A percentile compares a stretch with the other conserved stretches of the same genome.
phyloP scores from a whole-genome alignment of 108 stramenopile genomes.

The Cyclotella cryptica region DNA sequence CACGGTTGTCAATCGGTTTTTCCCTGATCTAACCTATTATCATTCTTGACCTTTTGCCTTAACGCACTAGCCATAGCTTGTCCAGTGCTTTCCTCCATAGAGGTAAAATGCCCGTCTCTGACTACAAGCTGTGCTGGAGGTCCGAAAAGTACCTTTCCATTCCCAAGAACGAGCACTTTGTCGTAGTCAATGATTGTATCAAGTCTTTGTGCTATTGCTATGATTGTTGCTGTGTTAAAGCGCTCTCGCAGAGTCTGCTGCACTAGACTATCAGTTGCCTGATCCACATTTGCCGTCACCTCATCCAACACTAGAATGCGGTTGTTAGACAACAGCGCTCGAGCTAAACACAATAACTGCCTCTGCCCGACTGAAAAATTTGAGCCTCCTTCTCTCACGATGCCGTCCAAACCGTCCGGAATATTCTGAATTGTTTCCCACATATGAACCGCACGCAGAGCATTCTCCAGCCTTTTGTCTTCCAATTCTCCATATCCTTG shows the following conservation, averaged over 20 bases:
- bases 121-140: conserved; percentile 70
- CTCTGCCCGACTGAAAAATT: conserved; percentile 94
- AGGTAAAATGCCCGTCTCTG: conserved; percentile 3
- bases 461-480: conserved; percentile 63
- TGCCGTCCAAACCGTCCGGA: conserved; percentile 70
- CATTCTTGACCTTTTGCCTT: not conserved
- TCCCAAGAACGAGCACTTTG: conserved; percentile 87
- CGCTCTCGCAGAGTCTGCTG: conserved; percentile 77
- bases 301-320: conserved; percentile 91
- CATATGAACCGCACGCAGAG: conserved; percentile 73
- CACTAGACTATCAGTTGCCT: conserved; percentile 79
- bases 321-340: conserved; percentile 82
- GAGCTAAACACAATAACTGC: conserved; percentile 94
- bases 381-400: conserved; percentile 89
- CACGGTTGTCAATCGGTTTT: not conserved
- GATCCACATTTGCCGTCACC: conserved; percentile 91
- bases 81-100: conserved; percentile 11
- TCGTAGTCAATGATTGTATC: conserved; percentile 93
- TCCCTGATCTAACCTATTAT: not conserved
- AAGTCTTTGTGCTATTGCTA: conserved; percentile 95
- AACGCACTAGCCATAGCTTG: not conserved
- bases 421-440: conserved; percentile 68
- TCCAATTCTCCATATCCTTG: not conserved
- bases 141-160: conserved; percentile 84
- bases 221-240: conserved; percentile 79